Percentiles rank a stretch among this genome's conserved stretches.
Evolutionary conservation across 768 basidiomycete species (phyloP).

Genomic region (Boletus vinaceobasis): DNA sequence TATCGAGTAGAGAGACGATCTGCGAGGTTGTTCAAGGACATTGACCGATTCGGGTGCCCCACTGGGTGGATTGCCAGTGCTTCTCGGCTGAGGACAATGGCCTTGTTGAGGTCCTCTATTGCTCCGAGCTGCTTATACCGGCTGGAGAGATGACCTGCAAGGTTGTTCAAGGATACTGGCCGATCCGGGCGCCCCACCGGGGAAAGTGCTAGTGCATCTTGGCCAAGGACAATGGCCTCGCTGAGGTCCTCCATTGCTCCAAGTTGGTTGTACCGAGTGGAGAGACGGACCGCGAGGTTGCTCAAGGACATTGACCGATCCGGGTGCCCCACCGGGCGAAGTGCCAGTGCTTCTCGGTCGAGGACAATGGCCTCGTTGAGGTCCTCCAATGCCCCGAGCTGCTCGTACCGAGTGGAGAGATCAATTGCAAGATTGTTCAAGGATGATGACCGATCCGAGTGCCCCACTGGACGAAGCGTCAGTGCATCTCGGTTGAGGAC

Average conservation of each 20-base stretch:
- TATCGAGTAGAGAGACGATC: neutral
- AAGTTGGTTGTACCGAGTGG: neutral
- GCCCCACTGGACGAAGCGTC: neutral
- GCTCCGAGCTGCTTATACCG: neutral
- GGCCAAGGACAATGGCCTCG: neutral
- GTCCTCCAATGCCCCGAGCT: neutral
- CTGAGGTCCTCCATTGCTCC: neutral
- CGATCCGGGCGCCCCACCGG: neutral
- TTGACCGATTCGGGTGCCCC: neutral
- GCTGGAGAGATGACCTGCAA: neutral
- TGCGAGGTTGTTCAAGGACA: neutral
- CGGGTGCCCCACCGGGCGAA: neutral
- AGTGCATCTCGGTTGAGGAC: too few relatives aligned
- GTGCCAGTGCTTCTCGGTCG: neutral
- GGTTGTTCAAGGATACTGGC: neutral
- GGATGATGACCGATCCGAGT: neutral
- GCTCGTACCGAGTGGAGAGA: neutral
- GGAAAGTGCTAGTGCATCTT: neutral
- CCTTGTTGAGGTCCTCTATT: neutral
- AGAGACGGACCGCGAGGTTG: neutral
- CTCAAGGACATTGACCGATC: neutral
- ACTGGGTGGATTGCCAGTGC: neutral
- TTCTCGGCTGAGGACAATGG: neutral
- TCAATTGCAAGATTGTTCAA: neutral
- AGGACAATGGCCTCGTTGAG: neutral